A percentile compares a stretch with the other conserved stretches of the same genome.
phyloP scores from a whole-genome alignment of 2,329 filamentous ascomycete genomes.

The Leptoxyphium fumago region DNA sequence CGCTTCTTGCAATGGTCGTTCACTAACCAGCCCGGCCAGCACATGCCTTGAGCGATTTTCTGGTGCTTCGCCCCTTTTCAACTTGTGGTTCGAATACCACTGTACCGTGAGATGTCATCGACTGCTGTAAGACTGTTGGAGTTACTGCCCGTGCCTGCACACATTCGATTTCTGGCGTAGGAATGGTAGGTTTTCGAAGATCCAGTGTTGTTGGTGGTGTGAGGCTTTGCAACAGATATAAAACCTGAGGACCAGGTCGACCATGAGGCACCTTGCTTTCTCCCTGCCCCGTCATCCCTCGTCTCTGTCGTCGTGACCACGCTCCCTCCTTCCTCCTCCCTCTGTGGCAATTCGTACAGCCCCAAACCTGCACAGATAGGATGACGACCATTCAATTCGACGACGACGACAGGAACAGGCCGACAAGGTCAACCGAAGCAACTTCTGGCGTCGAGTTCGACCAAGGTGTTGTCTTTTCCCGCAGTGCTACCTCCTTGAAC shows the following conservation, averaged over 20 bases:
- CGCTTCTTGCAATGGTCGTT: not conserved
- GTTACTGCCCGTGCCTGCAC: not conserved
- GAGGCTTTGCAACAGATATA: not conserved
- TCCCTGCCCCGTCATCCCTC: not conserved
- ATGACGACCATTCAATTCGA: constrained; percentile 8
- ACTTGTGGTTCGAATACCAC: too few species aligned
- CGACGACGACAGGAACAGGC: constrained; percentile 6
- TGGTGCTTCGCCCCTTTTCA: not conserved
- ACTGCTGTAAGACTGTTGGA: not conserved
- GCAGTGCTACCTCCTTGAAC: not conserved
- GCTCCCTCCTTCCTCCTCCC: not conserved
- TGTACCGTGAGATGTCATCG: not conserved
- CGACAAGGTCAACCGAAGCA: constrained; percentile 3
- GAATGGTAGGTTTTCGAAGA: too few species aligned
- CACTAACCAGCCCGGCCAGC: not conserved
- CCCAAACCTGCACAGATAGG: not conserved
- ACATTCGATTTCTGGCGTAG: not conserved
- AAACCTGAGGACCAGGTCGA: not conserved
- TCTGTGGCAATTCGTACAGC: not conserved
- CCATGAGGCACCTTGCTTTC: not conserved
- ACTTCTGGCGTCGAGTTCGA: constrained; percentile 1
- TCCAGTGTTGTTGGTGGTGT: not conserved
- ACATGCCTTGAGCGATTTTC: not conserved
- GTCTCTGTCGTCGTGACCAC: not conserved
- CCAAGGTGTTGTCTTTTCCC: constrained; percentile 4